A percentile compares a stretch with the other conserved stretches of the same genome.
These are phyloP conservation scores for Sarcodon aspratus DNA, from an alignment of 768 basidiomycete genomes.

Conservation along the genomic window DNA sequence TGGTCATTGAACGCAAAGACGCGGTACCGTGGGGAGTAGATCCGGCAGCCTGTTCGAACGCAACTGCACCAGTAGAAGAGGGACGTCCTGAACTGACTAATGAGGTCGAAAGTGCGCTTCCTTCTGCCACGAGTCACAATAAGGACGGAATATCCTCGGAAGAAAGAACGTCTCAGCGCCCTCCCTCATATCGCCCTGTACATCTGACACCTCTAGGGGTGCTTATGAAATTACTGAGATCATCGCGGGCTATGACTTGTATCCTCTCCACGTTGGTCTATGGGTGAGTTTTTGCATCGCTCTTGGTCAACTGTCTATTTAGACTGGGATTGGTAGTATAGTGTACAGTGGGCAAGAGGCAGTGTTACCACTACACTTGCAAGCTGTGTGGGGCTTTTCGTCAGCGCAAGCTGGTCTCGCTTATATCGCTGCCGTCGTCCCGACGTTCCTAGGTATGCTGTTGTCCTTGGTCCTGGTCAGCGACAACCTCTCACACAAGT, in stretches of 20 bases:
- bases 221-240: conserved; percentile 12
- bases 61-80: neutral
- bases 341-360: conserved; percentile 20
- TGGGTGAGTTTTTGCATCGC: conserved; percentile 16
- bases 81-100: neutral
- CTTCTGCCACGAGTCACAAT: neutral
- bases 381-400: conserved; percentile 19
- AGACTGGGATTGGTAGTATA: conserved; percentile 8
- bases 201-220: conserved; percentile 10
- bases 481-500: neutral
- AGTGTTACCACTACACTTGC: conserved; percentile 23
- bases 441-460: conserved; percentile 52
- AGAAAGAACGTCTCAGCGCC: neutral
- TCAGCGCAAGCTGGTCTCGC: conserved; percentile 46
- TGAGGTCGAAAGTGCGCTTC: neutral
- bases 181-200: neutral
- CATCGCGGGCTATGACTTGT: conserved; percentile 15
- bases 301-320: neutral
- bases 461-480: conserved; percentile 3
- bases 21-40: conserved; percentile 20
- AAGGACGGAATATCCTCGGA: neutral
- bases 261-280: conserved; percentile 20
- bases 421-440: conserved; percentile 52
- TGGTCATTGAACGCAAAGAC: conserved; percentile 26
- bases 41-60: conserved; percentile 7